A percentile compares a stretch with the other conserved stretches of the same genome.
These are phyloP conservation scores for Colletotrichum limetticola DNA, from an alignment of 2,329 filamentous ascomycete species.

Conservation along the genomic window DNA sequence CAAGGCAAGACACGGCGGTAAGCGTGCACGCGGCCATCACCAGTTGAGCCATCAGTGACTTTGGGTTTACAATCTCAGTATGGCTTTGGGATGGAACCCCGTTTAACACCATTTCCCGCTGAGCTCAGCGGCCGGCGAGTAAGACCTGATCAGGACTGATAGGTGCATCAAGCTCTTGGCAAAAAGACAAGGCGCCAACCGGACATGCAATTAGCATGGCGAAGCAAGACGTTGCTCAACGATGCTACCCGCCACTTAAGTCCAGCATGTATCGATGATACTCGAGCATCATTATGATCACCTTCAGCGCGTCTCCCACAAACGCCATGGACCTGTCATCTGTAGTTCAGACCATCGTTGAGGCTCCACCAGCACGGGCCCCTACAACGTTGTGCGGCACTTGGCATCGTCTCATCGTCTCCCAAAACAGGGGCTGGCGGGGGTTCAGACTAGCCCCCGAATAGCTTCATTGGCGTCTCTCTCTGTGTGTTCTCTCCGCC, in stretches of 20 bases:
- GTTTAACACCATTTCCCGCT: no score
- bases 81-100: no score
- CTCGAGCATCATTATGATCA: background rate
- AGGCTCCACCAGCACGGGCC: slow-evolving; percentile 16
- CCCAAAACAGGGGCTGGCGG: slow-evolving; percentile 20
- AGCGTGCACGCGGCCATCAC: slow-evolving; percentile 14
- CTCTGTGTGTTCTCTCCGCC: background rate
- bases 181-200: background rate
- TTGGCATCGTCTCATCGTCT: slow-evolving; percentile 34
- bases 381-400: slow-evolving; percentile 29
- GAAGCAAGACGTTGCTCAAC: background rate
- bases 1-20: background rate
- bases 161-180: background rate
- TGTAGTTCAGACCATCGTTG: slow-evolving; percentile 23
- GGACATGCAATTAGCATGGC: background rate
- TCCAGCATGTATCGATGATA: background rate
- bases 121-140: no score
- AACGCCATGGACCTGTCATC: slow-evolving; percentile 21
- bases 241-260: slow-evolving; percentile 2
- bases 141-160: no score
- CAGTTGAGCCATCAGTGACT: background rate
- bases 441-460: slow-evolving; percentile 14
- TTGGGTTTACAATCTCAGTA: background rate
- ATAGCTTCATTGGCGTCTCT: slow-evolving; percentile 22
- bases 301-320: background rate